Percentiles rank a stretch among this genome's conserved stretches.
phyloP scores from a whole-genome alignment of 495 filamentous ascomycete species.

The Annulohypoxylon moriforme region DNA sequence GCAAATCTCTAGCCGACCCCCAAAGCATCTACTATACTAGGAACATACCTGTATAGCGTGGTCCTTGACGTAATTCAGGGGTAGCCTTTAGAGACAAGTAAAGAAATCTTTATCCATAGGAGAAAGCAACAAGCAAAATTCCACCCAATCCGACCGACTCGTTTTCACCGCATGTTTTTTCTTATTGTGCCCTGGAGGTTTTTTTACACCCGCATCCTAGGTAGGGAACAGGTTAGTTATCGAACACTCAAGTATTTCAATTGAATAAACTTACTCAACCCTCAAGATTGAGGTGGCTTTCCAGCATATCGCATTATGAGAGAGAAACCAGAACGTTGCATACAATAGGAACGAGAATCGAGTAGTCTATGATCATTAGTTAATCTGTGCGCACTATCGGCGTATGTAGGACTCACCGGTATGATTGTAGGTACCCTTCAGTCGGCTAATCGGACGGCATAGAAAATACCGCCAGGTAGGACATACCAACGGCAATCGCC shows the following conservation, averaged over 20 bases:
- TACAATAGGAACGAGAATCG: background rate
- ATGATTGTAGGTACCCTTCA: constrained; percentile 12
- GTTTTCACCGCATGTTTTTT: background rate
- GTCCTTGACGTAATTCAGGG: background rate
- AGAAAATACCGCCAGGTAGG: constrained; percentile 59
- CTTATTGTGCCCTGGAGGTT: background rate
- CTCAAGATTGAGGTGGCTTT: background rate
- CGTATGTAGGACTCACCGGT: constrained; percentile 5
- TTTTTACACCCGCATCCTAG: background rate
- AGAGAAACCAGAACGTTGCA: background rate
- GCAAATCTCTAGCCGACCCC: background rate
- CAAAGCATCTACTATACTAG: background rate
- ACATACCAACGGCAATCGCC: constrained; percentile 62
- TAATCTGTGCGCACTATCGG: background rate
- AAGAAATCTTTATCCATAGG: background rate
- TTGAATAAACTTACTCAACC: constrained; percentile 18
- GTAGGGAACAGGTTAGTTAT: constrained; percentile 4
- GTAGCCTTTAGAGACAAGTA: constrained; percentile 8
- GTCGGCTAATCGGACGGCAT: constrained; percentile 57
- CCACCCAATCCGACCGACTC: background rate
- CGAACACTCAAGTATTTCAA: background rate
- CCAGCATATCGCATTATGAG: background rate
- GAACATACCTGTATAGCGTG: background rate
- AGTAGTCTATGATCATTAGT: constrained; percentile 8
- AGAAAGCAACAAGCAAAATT: background rate